These are phyloP conservation scores for Dioszegia hungarica DNA, from an alignment of 768 basidiomycete genomes.

Conservation along the genomic window DNA sequence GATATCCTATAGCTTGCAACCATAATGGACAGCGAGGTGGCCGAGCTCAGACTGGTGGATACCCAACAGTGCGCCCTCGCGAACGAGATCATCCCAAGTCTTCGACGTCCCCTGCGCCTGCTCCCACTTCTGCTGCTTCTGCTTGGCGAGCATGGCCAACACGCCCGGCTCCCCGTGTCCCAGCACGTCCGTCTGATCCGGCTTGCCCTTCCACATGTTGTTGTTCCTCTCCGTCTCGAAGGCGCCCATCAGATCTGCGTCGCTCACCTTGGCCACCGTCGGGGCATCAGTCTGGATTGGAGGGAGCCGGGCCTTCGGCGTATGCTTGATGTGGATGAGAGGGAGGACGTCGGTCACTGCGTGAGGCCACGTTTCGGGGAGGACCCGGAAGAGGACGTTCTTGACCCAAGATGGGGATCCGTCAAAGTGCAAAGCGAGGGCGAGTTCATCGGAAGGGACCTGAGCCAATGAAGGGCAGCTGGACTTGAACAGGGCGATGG, in stretches of 20 bases:
- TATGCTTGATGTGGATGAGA: slow-evolving; percentile 9
- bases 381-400: slow-evolving; percentile 11
- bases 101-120: neutral
- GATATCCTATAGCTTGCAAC: too few relatives aligned
- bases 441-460: neutral
- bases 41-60: neutral
- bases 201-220: neutral
- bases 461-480: slow-evolving; percentile 16
- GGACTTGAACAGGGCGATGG: slow-evolving; percentile 7
- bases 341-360: slow-evolving; percentile 12
- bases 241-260: slow-evolving; percentile 3
- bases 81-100: slow-evolving; percentile 6
- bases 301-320: neutral
- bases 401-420: slow-evolving; percentile 3
- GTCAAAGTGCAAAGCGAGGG: slow-evolving; percentile 13
- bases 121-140: neutral
- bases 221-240: neutral
- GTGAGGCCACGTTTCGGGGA: slow-evolving; percentile 20
- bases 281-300: neutral
- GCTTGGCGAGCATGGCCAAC: too few relatives aligned
- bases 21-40: neutral
- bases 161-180: too few relatives aligned
- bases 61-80: neutral
- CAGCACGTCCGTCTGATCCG: too few relatives aligned
- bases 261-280: neutral